phyloP scores from a whole-genome alignment of 1,284 basidiomycete species.

The Sphaerobolus stellatus region DNA sequence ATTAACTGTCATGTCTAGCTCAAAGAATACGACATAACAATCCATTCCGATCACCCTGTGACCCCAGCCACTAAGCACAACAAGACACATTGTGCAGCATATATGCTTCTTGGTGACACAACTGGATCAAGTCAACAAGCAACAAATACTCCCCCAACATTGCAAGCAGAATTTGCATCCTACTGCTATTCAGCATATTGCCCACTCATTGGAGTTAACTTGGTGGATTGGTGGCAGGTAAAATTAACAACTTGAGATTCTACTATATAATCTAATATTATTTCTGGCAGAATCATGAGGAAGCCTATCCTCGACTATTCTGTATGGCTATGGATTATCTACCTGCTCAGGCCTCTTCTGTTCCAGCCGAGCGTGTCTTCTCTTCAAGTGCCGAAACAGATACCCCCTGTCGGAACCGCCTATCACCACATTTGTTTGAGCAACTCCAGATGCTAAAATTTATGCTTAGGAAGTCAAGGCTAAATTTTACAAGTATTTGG shows the following conservation, averaged over 20 bases:
- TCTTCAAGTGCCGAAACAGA: no score
- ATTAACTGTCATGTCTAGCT: background rate
- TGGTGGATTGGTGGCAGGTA: background rate
- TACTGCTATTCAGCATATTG: background rate
- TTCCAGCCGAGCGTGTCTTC: no score
- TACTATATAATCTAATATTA: background rate
- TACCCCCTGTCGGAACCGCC: no score
- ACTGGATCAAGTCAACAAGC: background rate
- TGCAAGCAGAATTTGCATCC: background rate
- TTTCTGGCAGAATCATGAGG: background rate
- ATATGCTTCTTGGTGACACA: background rate
- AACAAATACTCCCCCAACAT: background rate
- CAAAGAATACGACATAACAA: background rate
- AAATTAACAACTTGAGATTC: background rate
- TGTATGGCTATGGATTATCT: no score
- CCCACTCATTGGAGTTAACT: background rate
- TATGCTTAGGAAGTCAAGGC: no score
- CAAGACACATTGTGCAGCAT: background rate
- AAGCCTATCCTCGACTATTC: no score
- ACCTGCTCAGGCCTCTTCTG: no score
- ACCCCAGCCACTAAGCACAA: background rate
- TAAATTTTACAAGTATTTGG: no score
- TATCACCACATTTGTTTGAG: no score
- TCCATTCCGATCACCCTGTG: no score
- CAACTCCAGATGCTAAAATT: no score